phyloP scores from a whole-genome alignment of 257 asterid genomes.

The Solanum paucissectum region DNA sequence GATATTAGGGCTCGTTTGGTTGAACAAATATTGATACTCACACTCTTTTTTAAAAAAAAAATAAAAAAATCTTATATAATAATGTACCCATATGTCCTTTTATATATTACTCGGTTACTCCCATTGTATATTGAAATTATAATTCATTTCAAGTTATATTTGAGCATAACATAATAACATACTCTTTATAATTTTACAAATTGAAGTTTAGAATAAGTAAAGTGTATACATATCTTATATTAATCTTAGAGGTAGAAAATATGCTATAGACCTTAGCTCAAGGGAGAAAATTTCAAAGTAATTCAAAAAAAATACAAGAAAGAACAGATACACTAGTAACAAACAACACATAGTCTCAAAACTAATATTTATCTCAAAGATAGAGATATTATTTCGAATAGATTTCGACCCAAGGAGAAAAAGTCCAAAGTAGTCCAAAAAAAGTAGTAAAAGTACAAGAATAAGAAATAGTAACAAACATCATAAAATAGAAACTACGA shows the following conservation, averaged over 20 bases:
- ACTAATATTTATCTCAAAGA: too few species aligned
- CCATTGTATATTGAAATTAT: too few species aligned
- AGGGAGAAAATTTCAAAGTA: too few species aligned
- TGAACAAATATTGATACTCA: neutral
- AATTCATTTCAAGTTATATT: neutral
- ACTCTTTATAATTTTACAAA: too few species aligned
- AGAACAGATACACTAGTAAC: too few species aligned
- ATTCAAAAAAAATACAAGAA: too few species aligned
- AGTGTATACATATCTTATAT: too few species aligned
- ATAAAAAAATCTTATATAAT: too few species aligned
- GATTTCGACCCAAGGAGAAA: rapidly evolving
- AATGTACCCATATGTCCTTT: neutral
- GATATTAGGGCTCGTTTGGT: neutral
- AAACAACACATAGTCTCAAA: neutral
- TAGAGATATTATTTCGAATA: too few species aligned
- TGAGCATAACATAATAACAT: too few species aligned
- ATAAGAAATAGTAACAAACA: neutral
- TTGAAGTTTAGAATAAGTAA: neutral
- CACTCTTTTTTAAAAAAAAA: neutral
- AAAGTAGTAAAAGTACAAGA: neutral
- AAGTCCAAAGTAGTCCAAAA: too few species aligned
- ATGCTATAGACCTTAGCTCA: neutral
- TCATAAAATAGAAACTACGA: neutral
- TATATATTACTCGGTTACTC: neutral
- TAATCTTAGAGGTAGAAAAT: too few species aligned